These are phyloP conservation scores for Calonectria pauciramosa DNA, from an alignment of 2,329 filamentous ascomycete species.

Conservation along the genomic window DNA sequence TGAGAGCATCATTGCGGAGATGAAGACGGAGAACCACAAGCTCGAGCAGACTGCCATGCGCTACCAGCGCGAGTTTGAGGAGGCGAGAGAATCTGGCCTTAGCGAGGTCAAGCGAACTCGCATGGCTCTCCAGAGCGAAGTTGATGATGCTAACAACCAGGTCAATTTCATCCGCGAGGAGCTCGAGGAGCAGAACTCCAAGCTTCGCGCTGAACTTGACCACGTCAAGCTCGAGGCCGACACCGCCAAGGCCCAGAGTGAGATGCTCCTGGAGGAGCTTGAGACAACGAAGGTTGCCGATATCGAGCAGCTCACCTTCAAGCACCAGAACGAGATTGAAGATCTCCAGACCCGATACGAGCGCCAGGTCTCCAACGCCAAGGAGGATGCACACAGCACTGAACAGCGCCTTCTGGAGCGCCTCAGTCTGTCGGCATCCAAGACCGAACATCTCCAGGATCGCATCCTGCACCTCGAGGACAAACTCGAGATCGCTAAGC, in stretches of 20 bases:
- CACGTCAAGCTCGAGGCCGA: slow-evolving; percentile 84
- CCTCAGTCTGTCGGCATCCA: slow-evolving; percentile 85
- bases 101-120: slow-evolving; percentile 86
- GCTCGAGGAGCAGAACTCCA: slow-evolving; percentile 82
- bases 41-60: slow-evolving; percentile 77
- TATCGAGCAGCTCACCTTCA: slow-evolving; percentile 65
- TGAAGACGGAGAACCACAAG: slow-evolving; percentile 77
- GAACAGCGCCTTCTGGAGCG: slow-evolving; percentile 87
- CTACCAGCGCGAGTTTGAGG: slow-evolving; percentile 85
- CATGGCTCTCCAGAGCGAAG: slow-evolving; percentile 82
- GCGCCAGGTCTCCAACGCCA: slow-evolving; percentile 77
- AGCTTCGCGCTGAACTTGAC: slow-evolving; percentile 81
- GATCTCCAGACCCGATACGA: slow-evolving; percentile 83
- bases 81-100: slow-evolving; percentile 83
- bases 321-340: slow-evolving; percentile 78
- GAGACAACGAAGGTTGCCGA: slow-evolving; percentile 75
- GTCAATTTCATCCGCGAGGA: slow-evolving; percentile 87
- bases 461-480: slow-evolving; percentile 89
- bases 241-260: slow-evolving; percentile 83
- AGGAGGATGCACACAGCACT: slow-evolving; percentile 85
- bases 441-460: slow-evolving; percentile 88
- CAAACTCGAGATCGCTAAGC: slow-evolving; percentile 89
- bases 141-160: slow-evolving; percentile 87
- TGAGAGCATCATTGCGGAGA: slow-evolving; percentile 66
- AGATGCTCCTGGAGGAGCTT: slow-evolving; percentile 87